Evolutionary conservation across 345 rosid species (phyloP), one percentile per base, ranked within the genome.

Genomic region (Raphanus raphanistrum): DNA sequence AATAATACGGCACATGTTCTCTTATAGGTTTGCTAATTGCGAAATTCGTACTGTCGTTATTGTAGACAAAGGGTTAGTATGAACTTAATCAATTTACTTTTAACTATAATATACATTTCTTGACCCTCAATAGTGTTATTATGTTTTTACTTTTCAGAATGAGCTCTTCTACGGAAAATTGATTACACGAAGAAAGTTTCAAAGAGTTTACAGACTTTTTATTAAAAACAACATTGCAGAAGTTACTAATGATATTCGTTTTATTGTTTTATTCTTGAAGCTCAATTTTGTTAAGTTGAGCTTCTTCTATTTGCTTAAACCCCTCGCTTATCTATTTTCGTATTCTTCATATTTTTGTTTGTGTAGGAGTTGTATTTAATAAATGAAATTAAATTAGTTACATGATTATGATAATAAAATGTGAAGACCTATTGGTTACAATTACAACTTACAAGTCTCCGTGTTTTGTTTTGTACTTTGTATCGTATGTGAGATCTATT

Each of bases 61-160:
- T 70, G 82, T 80, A 31, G 82, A 80, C 72, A 80, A 80, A 80
- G 68, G 82, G 76, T 80, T 41, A 75, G 82, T 54, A 57, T 27
- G 17, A 48, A 52, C 32, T 50, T 67, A 8, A 45, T 11, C 12
- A 55, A 63, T 16, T 50, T 12, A 36, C 4, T 63, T 36, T 36
- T 28, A 17, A 11, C 25, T 29, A 15, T 28, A 29, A 68, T 62
- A 50, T 35, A 1, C 61, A 66, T 60, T 48, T 72, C 0, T 68
- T 79, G 29, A 68, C 68, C 5, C 66, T 57, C 32, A 60, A 48
- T 43, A 29, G 3, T 26, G 1, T 50, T 73, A 26, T 36, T 68
- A 48, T 36, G 8, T 16, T 60, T 67, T 25, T 72, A 73, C 16
- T 52, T 60, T 79, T 61, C 78, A 79, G 82, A 3, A 27, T 60